phyloP scores from a whole-genome alignment of 1,284 basidiomycete genomes.

The Sanghuangporus sanghuang region DNA sequence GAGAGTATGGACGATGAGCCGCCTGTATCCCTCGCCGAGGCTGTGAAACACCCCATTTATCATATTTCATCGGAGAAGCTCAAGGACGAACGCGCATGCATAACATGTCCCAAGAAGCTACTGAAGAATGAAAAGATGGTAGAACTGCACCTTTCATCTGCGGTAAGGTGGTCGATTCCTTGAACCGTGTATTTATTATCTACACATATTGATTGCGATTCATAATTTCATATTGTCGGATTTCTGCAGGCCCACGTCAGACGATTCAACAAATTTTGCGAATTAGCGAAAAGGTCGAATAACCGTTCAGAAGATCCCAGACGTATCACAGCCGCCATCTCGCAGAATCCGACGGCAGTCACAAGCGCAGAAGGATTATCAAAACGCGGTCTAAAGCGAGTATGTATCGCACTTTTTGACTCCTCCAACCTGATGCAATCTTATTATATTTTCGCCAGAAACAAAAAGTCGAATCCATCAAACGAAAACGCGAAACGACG shows the following conservation, averaged over 20 bases:
- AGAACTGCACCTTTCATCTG: conserved; percentile 56
- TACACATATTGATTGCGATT: conserved; percentile 2
- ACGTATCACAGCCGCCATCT: conserved; percentile 33
- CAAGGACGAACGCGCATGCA: conserved; percentile 51
- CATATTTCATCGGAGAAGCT: conserved; percentile 41
- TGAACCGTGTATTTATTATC: not conserved
- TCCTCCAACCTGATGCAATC: not conserved
- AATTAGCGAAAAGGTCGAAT: conserved; percentile 30
- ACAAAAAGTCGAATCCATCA: conserved; percentile 34
- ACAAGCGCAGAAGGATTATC: conserved; percentile 29
- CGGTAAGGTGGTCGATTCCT: conserved; percentile 35
- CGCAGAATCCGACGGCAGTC: conserved; percentile 25
- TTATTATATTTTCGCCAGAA: conserved; percentile 30
- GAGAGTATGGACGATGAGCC: conserved; percentile 32
- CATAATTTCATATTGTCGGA: not conserved
- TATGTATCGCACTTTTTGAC: conserved; percentile 23
- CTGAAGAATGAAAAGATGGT: conserved; percentile 64
- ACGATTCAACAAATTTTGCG: conserved; percentile 47
- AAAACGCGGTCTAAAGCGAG: conserved; percentile 54
- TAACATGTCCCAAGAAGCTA: conserved; percentile 70
- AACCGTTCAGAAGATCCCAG: conserved; percentile 42
- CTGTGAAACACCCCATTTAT: conserved; percentile 61
- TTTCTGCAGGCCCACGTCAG: conserved; percentile 53
- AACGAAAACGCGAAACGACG: conserved; percentile 34
- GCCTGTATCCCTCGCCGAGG: conserved; percentile 54